phyloP scores from a whole-genome alignment of 148 eudicot species.

The Amaranthus cruentus region DNA sequence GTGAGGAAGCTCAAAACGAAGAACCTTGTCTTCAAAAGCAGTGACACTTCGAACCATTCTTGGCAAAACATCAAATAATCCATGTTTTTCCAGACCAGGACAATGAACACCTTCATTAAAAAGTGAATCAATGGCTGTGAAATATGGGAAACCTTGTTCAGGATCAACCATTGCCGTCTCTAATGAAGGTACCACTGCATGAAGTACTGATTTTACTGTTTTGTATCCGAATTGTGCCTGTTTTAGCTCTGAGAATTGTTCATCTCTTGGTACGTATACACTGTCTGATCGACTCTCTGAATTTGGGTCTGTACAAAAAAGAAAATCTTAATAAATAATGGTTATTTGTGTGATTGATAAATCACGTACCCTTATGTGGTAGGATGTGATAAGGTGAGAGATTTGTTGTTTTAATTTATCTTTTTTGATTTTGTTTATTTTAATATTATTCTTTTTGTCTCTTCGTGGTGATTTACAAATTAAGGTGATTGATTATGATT shows the following conservation, averaged over 20 bases:
- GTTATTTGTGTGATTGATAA: too few relatives aligned
- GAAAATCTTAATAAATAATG: not conserved
- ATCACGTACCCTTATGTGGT: too few relatives aligned
- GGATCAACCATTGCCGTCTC: constrained; percentile 28
- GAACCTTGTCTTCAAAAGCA: constrained; percentile 20
- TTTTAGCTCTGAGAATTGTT: constrained; percentile 61
- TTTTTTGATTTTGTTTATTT: too few relatives aligned
- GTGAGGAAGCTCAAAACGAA: constrained; percentile 31
- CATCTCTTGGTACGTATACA: constrained; percentile 75
- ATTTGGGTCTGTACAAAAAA: constrained; percentile 37
- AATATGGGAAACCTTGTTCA: constrained; percentile 46
- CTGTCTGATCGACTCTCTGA: constrained; percentile 38
- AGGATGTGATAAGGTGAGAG: too few relatives aligned
- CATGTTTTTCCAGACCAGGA: constrained; percentile 19
- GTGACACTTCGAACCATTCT: constrained; percentile 39
- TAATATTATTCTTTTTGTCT: too few relatives aligned
- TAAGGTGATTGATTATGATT: too few relatives aligned
- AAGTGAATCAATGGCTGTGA: constrained; percentile 49
- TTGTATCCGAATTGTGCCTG: constrained; percentile 44
- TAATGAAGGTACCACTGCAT: constrained; percentile 54
- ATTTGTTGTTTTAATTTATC: too few relatives aligned
- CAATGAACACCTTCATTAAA: constrained; percentile 48
- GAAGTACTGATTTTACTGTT: constrained; percentile 44
- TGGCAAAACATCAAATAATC: constrained; percentile 35
- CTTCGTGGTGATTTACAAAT: too few relatives aligned